Evolutionary conservation across 441 rosid genomes (phyloP).

Genomic region (Euphorbia celastroides): DNA sequence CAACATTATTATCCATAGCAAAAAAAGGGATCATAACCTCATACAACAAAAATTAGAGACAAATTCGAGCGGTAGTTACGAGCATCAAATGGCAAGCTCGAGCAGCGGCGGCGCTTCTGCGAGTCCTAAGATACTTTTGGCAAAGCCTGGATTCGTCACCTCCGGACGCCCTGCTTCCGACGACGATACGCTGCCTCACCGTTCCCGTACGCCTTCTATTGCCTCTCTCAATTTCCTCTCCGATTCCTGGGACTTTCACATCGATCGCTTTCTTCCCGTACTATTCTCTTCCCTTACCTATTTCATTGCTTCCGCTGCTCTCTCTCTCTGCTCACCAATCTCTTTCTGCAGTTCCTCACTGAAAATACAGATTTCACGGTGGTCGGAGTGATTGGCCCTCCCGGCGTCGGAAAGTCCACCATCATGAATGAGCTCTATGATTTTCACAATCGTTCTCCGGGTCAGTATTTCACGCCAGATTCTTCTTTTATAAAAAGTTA

Average conservation of each 20-base stretch:
- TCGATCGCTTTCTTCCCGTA: conserved; percentile 84
- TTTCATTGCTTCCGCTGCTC: neutral
- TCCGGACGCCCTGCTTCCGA: conserved; percentile 46
- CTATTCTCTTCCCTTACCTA: neutral
- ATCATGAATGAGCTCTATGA: conserved; percentile 81
- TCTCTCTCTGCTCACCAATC: too few relatives aligned
- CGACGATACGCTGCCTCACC: conserved; percentile 48
- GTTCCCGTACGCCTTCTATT: conserved; percentile 60
- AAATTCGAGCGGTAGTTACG: neutral
- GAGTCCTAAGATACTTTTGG: conserved; percentile 57
- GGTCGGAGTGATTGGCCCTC: conserved; percentile 72
- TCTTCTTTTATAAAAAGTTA: too few relatives aligned
- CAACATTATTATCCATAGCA: too few relatives aligned
- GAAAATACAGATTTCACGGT: conserved; percentile 83
- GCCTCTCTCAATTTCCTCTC: conserved; percentile 72
- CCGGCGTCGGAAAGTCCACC: conserved; percentile 75
- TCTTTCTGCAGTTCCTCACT: conserved; percentile 53
- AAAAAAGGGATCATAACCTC: too few relatives aligned
- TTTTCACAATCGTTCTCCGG: conserved; percentile 60
- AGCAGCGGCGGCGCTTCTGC: conserved; percentile 26
- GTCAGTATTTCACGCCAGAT: too few relatives aligned
- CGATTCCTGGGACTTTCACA: conserved; percentile 82
- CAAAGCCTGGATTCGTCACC: conserved; percentile 51
- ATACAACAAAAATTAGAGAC: too few relatives aligned
- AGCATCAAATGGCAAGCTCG: conserved; percentile 34